Conservation (phyloP, 1,139 yeast genomes). For the Saccharomyces hybrid region DNA sequence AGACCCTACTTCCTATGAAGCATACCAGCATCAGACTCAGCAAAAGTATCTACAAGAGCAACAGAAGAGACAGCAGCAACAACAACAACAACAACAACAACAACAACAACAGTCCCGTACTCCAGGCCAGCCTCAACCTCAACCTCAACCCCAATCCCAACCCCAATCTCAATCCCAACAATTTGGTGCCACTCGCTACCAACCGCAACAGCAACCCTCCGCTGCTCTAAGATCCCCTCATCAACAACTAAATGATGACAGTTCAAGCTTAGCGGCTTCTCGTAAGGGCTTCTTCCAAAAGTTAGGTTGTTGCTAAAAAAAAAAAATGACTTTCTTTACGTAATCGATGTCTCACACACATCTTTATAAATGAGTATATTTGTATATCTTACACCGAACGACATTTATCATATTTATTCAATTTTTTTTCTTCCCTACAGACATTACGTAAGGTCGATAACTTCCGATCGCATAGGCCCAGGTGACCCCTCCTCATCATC, state of each 20-base stretch:
- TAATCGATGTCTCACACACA: not conserved
- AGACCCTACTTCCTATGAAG: conserved; percentile 33
- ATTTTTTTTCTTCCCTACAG: not conserved
- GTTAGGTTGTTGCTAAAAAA: conserved; percentile 32
- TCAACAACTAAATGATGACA: conserved; percentile 23
- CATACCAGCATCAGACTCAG: conserved; percentile 32
- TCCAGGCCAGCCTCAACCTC: conserved; percentile 10
- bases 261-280: conserved; percentile 19
- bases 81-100: conserved; percentile 8
- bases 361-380: not conserved
- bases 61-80: conserved; percentile 19
- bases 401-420: not conserved
- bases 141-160: conserved; percentile 10
- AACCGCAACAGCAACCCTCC: conserved; percentile 24
- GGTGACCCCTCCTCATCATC: not conserved
- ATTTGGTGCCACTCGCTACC: conserved; percentile 8
- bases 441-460: not conserved
- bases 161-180: conserved; percentile 12
- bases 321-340: not conserved
- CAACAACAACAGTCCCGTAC: conserved; percentile 3
- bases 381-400: not conserved
- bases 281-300: conserved; percentile 35
- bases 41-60: conserved; percentile 29
- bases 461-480: too few species aligned
- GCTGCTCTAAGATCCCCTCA: conserved; percentile 8